Percentiles rank a stretch among this genome's conserved stretches.
Conservation (phyloP, 352 stramenopile genomes). For the Globisporangium ultimum region DNA sequence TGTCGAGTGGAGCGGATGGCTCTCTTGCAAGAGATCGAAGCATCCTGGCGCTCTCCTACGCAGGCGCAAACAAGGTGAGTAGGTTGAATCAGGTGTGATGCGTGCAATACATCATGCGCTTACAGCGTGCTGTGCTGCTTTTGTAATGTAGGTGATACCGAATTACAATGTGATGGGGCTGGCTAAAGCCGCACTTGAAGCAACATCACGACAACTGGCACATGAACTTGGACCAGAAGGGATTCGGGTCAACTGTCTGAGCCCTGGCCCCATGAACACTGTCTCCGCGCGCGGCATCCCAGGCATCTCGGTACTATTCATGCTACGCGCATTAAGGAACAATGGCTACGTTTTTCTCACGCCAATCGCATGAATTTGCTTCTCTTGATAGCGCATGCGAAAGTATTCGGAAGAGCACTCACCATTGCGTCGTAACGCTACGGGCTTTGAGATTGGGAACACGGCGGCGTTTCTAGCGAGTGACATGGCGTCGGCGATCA, state of each 20-base stretch:
- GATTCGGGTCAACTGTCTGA: constrained; percentile 90
- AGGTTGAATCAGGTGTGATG: too few relatives aligned
- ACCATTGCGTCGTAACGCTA: constrained; percentile 71
- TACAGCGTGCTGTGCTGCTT: constrained; percentile 7
- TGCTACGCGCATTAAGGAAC: too few relatives aligned
- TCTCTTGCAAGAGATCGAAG: constrained; percentile 38
- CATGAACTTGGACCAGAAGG: constrained; percentile 68
- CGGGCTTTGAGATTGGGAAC: constrained; percentile 71
- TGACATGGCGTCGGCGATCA: constrained; percentile 71
- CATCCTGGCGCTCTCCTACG: constrained; percentile 86
- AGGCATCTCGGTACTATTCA: constrained; percentile 60
- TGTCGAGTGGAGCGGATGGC: constrained; percentile 19
- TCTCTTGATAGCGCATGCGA: constrained; percentile 64
- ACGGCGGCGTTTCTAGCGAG: constrained; percentile 79
- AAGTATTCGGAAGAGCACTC: constrained; percentile 63
- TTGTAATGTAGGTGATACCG: constrained; percentile 56
- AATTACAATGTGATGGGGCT: constrained; percentile 93
- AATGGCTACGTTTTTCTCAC: too few relatives aligned
- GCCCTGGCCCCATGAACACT: constrained; percentile 88
- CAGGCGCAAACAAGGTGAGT: constrained; percentile 60
- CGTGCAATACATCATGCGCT: neutral
- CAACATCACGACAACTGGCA: constrained; percentile 77
- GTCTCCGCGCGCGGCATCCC: constrained; percentile 88
- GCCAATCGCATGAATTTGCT: neutral
- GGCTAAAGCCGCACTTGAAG: constrained; percentile 88